Base-by-base conservation (phyloP, 768 basidiomycete species). In the Lactifluus rugatus region DNA sequence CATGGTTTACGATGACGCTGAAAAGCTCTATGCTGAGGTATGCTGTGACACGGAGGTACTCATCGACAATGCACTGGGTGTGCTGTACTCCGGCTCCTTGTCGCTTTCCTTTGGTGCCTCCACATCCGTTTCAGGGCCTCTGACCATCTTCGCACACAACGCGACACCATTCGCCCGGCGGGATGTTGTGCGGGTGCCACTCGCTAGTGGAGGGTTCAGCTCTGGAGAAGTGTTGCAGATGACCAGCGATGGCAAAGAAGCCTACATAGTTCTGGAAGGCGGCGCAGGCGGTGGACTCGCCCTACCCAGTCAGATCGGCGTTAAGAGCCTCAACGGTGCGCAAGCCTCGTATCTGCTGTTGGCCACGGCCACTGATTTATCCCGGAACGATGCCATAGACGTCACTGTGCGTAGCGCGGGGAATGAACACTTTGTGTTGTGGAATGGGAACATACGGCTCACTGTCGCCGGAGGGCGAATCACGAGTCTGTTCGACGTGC, bases 1-100 rank as follows among this genome's bases (percentile, higher is more conserved):
- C 1, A 94, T 97, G 91, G 93, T 93, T 4, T 98, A 98, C 71
- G 87, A 94, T 0, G 96, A 99, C 67, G 93, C 93, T 2, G 91
- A 95, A 69, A 78, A 81, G 62, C 78, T 93, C 45, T 97, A 97
- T 67, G 79, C 81, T 9, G 84, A 87, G 65, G 83, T 97, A 19
- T 78, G 78, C 41, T 75, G 81, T 55, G 82, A 83, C 42, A 85
- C 89, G 25, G 72, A 80, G 41, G 66, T 67, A 2, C 75, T 96
- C 16, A 72, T 97, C 39, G 87, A 96, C 59, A 79, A 85, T 42
- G 91, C 93, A 0, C 78, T 93, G 63, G 70, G 76, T 1, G 77
- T 83, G 28, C 76, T 93, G 13, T 78, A 83, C 68, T 81, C 85
- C 2, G 72, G 75, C 52, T 83, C 84, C 25, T 21, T 64, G 63